Evolutionary conservation across 2,329 filamentous ascomycete genomes (phyloP), one percentile per base, ranked within the genome.

Genomic region (Chrysoporthe deuterocubensis): DNA sequence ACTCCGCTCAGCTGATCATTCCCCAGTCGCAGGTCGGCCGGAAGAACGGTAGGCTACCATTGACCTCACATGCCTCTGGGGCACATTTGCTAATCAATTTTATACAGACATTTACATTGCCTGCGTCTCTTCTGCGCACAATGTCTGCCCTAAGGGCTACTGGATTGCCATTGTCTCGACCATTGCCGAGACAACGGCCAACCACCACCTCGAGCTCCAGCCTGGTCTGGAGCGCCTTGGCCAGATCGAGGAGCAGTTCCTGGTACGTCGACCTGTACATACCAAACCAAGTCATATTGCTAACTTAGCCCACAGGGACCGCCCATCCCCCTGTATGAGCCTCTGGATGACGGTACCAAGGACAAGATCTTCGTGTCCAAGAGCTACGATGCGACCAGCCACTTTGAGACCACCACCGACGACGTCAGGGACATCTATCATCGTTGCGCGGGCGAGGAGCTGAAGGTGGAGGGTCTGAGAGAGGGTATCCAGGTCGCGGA

Each of bases 161-260:
- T 99, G 96, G 85, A 93, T 99, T 74, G 96, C 96, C 75, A 99
- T 98, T 70, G 95, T 99, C 72, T 97, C 94, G 60, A 99, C 96
- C 69, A 97, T 99, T 77, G 93, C 96, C 71, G 96, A 99, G 85
- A 90, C 90, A 57, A 84, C 90, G 70, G 90, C 92, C 72, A 98
- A 99, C 87, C 94, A 97, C 82, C 96, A 99, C 81, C 85, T 97
- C 67, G 96, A 99, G 84, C 90, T 99, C 56, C 89, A 96, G 81
- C 90, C 94, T 42, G 96, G 95, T 76, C 90, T 98, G 73, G 94
- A 97, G 76, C 90, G 95, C 73, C 90, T 99, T 42, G 96, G 96
- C 74, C 88, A 89, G 79, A 96, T 97, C 71, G 94, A 98, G 83
- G 96, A 98, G 87, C 94, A 94, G 80, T 99, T 98, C 83, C 94